Conservation (phyloP, 148 eudicot genomes). For the Cornus suecica region DNA sequence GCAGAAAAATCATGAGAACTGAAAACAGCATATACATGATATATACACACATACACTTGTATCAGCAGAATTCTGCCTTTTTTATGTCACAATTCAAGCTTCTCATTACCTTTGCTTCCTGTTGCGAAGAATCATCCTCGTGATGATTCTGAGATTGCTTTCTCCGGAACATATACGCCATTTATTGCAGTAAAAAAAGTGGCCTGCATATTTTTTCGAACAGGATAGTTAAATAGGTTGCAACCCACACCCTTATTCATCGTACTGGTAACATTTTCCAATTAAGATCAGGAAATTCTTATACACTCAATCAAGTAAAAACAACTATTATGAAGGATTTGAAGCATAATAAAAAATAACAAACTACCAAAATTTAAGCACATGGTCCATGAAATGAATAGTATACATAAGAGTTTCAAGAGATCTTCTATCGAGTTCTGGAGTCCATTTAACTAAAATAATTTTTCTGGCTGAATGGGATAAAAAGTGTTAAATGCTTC, state of each 20-base stretch:
- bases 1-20: background rate
- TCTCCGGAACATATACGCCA: constrained; percentile 44
- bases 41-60: background rate
- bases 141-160: constrained; percentile 36
- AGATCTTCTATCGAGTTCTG: background rate
- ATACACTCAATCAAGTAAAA: background rate
- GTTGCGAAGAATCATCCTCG: constrained; percentile 34
- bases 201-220: background rate
- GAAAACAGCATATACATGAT: background rate
- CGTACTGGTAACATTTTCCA: background rate
- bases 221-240: background rate
- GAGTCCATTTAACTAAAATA: background rate
- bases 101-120: constrained; percentile 54
- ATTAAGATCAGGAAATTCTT: background rate
- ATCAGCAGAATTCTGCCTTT: background rate
- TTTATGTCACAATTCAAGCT: background rate
- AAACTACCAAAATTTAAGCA: background rate
- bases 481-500: too few species aligned
- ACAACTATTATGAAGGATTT: background rate
- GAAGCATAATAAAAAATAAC: background rate
- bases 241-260: background rate
- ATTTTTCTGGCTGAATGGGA: too few species aligned
- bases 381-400: background rate
- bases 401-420: background rate
- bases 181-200: background rate